Base-by-base conservation (phyloP, 1,139 yeast genomes). In the Nakaseomyces uthaithaninus region DNA sequence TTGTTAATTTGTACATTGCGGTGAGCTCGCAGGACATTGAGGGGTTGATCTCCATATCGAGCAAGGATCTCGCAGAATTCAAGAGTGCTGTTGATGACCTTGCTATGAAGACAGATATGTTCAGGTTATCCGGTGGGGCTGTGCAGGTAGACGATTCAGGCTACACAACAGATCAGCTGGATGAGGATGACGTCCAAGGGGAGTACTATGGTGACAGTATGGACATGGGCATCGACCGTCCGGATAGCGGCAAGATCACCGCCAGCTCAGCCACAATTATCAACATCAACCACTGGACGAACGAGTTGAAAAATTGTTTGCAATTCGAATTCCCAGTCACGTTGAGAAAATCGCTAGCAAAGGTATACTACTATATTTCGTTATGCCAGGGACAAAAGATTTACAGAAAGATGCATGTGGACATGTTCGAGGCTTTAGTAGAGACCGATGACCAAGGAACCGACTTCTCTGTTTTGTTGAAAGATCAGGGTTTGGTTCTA, bases 241-340 rank as follows among this genome's bases (percentile, higher is more conserved):
- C 69, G 3, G 72, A 68, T 28, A 76, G 66, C n/a, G 70, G 79
- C 45, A 78, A 77, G 48, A 71, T 76, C 14, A 70, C 80, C 3
- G 77, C 83, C 4, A 71, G 73, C 50, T 77, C 85, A 0, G 83
- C 94, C 1, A 78, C 93, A 0, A 80, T 83, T 4, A 77, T 83
- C 8, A 74, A 80, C 33, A 80, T 85, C 9, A 72, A 81, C 42
- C 85, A 83, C 46, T 89, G 96, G 95, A 83, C 96, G 0, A 80
- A 84, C 43, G 96, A 87, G 57, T 69, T 91, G 47, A 71, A 78
- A 42, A 80, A 83, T 33, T 83, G 95, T 77, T 63, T 87, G 45
- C 86, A 86, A 57, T 80, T 83, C 53, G 84, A 81, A 42, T 71
- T 91, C 68, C 97, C 98, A 0, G 53, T 86, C 15, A 55, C 68